Conservation (phyloP, 2,329 filamentous ascomycete genomes). For the Paraconiothyrium brasiliense region DNA sequence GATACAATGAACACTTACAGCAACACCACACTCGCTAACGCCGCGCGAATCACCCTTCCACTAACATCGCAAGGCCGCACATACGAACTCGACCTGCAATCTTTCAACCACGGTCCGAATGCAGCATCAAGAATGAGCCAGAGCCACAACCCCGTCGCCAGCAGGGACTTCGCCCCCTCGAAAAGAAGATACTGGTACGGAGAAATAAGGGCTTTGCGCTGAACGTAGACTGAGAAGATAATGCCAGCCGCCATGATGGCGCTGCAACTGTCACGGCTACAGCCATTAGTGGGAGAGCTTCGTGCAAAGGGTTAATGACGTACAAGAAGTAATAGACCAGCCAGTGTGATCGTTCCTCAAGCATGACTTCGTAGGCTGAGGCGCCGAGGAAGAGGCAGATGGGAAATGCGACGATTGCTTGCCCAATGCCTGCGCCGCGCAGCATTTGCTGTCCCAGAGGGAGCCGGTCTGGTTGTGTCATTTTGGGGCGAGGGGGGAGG, state of each 20-base stretch:
- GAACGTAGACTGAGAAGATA: constrained; percentile 21
- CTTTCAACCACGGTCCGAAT: constrained; percentile 12
- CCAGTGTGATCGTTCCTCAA: background rate
- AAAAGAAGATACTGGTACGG: constrained; percentile 12
- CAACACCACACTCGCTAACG: constrained; percentile 15
- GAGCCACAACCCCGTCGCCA: constrained; percentile 22
- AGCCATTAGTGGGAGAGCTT: background rate
- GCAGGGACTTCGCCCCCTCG: constrained; percentile 12
- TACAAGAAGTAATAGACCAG: constrained; percentile 20
- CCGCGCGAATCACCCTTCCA: constrained; percentile 9
- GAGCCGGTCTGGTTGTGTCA: background rate
- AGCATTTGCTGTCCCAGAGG: constrained; percentile 17
- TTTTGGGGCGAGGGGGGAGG: background rate
- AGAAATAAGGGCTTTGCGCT: constrained; percentile 13
- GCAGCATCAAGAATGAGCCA: constrained; percentile 23
- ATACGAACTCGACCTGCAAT: background rate
- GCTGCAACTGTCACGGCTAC: constrained; percentile 10
- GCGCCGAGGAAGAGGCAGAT: constrained; percentile 15
- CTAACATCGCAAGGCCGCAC: background rate
- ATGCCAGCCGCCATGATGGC: constrained; percentile 20
- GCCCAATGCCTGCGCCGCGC: constrained; percentile 17
- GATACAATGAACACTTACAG: constrained; percentile 15
- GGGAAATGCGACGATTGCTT: constrained; percentile 18
- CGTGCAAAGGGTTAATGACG: background rate
- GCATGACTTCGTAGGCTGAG: constrained; percentile 7